Evolutionary conservation across 805 yeast genomes (phyloP), one percentile per base, ranked within the genome.

Genomic region (Sungouiozyma ichnusensis): DNA sequence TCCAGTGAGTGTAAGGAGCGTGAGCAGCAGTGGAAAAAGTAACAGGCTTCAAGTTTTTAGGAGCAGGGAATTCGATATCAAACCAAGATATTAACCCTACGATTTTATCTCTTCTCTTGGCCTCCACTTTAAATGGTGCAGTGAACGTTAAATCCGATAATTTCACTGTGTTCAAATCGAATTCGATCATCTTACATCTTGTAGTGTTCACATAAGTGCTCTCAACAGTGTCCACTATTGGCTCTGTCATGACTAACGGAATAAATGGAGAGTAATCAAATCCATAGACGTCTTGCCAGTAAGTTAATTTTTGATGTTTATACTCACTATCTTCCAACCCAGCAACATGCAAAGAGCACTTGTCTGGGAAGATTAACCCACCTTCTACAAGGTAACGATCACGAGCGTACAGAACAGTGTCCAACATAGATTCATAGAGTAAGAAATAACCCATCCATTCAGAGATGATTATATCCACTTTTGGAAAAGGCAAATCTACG

Each of bases 381-480:
- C 85, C 95, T 55, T 68, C 60, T 17, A 57, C 67, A 46, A 85
- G 69, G 64, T 87, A 94, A 61, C 74, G 78, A 66, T 92, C 99
- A 66, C 99, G 77, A 31, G 99, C 99, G 53, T 76, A 77, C 51
- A 92, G 69, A 20, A 92, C 98, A 20, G 97, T 86, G 65, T 92
- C 97, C 62, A 92, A 74, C 99, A 92, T 92, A 47, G 95, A 85
- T 72, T 92, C 99, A 62, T 90, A 92, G 43, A 94, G 72, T 52
- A 94, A 66, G 58, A 92, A 92, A 65, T 92, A 92, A 15, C 99
- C 99, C 99, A 92, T 92, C 99, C 99, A 92, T 65, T 92, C 99
- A 49, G 92, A 80, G 46, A 92, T 80, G 51, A 92, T 92, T 53
- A 92, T 90, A 62, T 92, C 99, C 42, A 92, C 99, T 60, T 83